Evolutionary conservation across 768 basidiomycete genomes (phyloP).

Genomic region (Pisolithus microcarpus): DNA sequence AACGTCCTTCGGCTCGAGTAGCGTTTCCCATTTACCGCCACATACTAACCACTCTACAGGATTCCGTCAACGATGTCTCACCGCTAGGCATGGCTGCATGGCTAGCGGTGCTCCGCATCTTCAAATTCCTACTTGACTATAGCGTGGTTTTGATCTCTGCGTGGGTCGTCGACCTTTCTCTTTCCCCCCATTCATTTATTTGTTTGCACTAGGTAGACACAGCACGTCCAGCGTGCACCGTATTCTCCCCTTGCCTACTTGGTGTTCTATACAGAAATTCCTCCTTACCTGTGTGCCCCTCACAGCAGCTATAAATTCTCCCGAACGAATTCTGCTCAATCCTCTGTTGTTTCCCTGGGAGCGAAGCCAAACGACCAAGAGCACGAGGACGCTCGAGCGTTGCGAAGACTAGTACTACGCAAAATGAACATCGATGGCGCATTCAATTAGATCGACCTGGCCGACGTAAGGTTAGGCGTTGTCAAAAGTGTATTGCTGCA

Average conservation of each 20-base stretch:
- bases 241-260: slow-evolving; percentile 8
- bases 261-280: slow-evolving; percentile 1
- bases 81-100: too few relatives aligned
- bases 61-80: too few relatives aligned
- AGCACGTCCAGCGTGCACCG: slow-evolving; percentile 5
- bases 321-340: slow-evolving; percentile 21
- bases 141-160: slow-evolving; percentile 22
- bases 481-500: slow-evolving; percentile 58
- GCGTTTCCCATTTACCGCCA: too few relatives aligned
- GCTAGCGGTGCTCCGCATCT: too few relatives aligned
- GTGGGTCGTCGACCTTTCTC: too few relatives aligned
- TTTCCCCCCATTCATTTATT: too few relatives aligned
- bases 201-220: too few relatives aligned
- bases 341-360: slow-evolving; percentile 40
- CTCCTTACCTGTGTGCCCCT: slow-evolving; percentile 15
- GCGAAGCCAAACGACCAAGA: slow-evolving; percentile 46
- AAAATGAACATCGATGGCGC: slow-evolving; percentile 59
- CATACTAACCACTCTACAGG: too few relatives aligned
- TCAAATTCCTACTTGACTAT: too few relatives aligned
- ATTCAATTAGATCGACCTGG: slow-evolving; percentile 57
- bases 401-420: slow-evolving; percentile 57
- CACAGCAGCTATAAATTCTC: slow-evolving; percentile 13
- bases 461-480: slow-evolving; percentile 52
- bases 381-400: slow-evolving; percentile 55
- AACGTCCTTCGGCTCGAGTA: too few relatives aligned